Evolutionary conservation across 2,329 filamentous ascomycete species (phyloP), one percentile per base, ranked within the genome.

Genomic region (Scopulariopsis brevicaulis): DNA sequence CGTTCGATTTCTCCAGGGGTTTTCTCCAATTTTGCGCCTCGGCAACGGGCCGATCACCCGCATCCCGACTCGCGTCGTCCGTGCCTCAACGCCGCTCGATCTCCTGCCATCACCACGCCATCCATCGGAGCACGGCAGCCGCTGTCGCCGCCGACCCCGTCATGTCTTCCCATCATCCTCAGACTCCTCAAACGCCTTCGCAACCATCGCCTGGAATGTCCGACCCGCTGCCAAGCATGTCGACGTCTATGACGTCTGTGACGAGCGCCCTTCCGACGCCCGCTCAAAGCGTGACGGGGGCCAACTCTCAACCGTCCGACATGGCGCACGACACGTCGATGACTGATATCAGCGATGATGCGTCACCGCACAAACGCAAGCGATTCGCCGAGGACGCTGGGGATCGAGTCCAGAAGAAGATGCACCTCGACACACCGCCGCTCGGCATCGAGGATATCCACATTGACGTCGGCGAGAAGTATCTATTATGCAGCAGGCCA

Each of bases 141-240:
- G 57, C 54, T 53, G 37, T 46, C 18, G 6, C 40, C 1, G 40
- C 18, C 40, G 40, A 62, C 66, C 69, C 71, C 74, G 79, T 71
- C 70, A 85, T 85, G 82, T 83, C 81, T 73, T 84, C 81, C 76
- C 82, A 85, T 34, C 55, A 57, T 70, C 83, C 83, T 65, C 82
- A 82, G 66, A 86, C 83, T 65, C 83, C 83, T 68, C 82, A 85
- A 76, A 86, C 83, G 69, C 83, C 83, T 68, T 84, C 81, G 68
- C 80, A 83, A 68, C 75, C 78, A 67, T 83, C 80, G 63, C 78
- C 80, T 62, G 78, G 74, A 65, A 79, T 75, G 63, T 77, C 74
- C 67, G 79, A 81, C 65, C 73, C 71, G 63, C 72, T 71, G 65
- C 74, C 73, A 60, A 80, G 76, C 73, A 73, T 75, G 67, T 75